Conservation (phyloP, 2,329 filamentous ascomycete genomes). For the Microcyclospora pomicola region DNA sequence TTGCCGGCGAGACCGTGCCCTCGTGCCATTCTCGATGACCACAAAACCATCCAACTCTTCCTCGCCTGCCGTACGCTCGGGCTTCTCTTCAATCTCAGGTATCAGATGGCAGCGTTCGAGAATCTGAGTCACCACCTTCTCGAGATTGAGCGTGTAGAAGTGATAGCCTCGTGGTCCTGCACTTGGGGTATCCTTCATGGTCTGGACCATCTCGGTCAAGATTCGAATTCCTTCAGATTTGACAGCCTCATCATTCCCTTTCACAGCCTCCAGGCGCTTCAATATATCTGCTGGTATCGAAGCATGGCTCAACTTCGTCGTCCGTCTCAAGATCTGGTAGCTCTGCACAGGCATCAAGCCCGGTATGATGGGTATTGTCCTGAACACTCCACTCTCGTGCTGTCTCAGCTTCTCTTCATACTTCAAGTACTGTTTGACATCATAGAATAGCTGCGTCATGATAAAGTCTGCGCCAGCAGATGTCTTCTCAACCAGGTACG, state of each 20-base stretch:
- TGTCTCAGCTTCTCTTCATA: conserved; percentile 67
- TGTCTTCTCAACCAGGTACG: conserved; percentile 80
- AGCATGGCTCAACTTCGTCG: conserved; percentile 87
- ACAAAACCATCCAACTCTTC: conserved; percentile 23
- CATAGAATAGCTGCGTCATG: conserved; percentile 97
- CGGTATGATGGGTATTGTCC: conserved; percentile 77
- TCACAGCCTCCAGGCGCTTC: conserved; percentile 55
- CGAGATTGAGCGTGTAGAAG: conserved; percentile 92
- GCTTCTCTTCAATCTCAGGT: conserved; percentile 38
- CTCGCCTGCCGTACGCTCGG: conserved; percentile 22
- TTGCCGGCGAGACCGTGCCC: conserved; percentile 36
- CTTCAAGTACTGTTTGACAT: conserved; percentile 63
- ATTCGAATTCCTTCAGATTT: conserved; percentile 72
- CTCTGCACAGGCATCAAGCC: conserved; percentile 96
- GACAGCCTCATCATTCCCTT: conserved; percentile 66
- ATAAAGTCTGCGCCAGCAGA: conserved; percentile 90
- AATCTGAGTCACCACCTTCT: conserved; percentile 91
- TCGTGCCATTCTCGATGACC: conserved; percentile 36
- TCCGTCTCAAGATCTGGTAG: conserved; percentile 87
- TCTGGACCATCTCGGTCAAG: conserved; percentile 67
- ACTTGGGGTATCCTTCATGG: conserved; percentile 51
- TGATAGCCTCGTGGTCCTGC: conserved; percentile 67
- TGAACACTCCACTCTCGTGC: conserved; percentile 75
- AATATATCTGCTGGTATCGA: conserved; percentile 60
- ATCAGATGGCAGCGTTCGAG: conserved; percentile 78